These are phyloP conservation scores for Rhizophora apiculata DNA, from an alignment of 345 rosid species.

Conservation along the genomic window DNA sequence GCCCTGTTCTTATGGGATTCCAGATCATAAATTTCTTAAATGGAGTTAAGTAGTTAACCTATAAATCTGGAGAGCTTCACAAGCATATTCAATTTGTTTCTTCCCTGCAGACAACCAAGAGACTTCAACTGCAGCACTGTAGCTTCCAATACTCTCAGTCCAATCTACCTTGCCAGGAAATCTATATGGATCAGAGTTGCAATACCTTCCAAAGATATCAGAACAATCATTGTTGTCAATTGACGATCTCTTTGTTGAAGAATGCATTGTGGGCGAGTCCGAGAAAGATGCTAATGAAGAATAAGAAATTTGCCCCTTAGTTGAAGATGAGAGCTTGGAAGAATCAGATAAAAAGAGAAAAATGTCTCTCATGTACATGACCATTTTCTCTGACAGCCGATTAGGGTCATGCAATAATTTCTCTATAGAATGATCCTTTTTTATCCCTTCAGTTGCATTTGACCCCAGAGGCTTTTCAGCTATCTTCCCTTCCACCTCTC, in stretches of 20 bases:
- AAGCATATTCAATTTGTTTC: constrained; percentile 89
- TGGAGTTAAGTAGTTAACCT: constrained; percentile 44
- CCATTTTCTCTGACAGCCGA: constrained; percentile 79
- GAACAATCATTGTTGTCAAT: constrained; percentile 49
- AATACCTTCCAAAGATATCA: constrained; percentile 52
- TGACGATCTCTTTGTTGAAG: constrained; percentile 60
- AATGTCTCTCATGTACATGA: constrained; percentile 88
- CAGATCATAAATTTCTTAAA: background rate
- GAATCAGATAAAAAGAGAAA: constrained; percentile 80
- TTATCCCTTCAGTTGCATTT: constrained; percentile 18
- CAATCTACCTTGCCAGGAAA: constrained; percentile 86
- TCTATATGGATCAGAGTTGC: constrained; percentile 72
- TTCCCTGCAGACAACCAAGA: constrained; percentile 98
- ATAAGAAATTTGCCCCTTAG: constrained; percentile 77
- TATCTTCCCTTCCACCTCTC: constrained; percentile 22
- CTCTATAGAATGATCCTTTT: constrained; percentile 30
- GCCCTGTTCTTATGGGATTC: background rate
- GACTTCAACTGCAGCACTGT: constrained; percentile 66
- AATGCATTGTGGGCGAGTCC: constrained; percentile 51
- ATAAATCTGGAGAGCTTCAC: constrained; percentile 80
- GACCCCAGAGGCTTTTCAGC: constrained; percentile 16
- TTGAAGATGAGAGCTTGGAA: constrained; percentile 64
- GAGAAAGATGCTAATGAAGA: constrained; percentile 71
- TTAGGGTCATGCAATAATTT: constrained; percentile 81
- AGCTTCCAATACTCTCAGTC: constrained; percentile 64